Evolutionary conservation across 768 basidiomycete species (phyloP).

Genomic region (Mrakia blollopis): DNA sequence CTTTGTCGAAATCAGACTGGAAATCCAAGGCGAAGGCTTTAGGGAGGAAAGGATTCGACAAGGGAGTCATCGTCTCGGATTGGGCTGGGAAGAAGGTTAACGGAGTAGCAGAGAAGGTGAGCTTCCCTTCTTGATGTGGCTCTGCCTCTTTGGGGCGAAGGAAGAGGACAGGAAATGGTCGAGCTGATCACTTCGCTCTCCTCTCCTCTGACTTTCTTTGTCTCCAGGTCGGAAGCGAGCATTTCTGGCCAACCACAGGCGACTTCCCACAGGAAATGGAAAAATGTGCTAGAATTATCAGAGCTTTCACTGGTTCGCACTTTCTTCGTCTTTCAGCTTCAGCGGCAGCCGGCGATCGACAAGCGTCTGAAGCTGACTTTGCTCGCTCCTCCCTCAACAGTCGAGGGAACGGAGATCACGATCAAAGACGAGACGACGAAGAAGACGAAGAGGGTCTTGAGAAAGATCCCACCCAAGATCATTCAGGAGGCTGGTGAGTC

Average conservation of each 20-base stretch:
- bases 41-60: conserved; percentile 41
- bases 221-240: conserved; percentile 40
- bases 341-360: no score
- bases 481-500: conserved; percentile 3
- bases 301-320: conserved; percentile 41
- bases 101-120: conserved; percentile 40
- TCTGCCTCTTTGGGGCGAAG: neutral
- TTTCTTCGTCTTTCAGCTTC: neutral
- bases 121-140: no score
- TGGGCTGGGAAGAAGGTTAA: conserved; percentile 42
- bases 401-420: conserved; percentile 33
- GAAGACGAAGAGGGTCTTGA: conserved; percentile 39
- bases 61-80: conserved; percentile 39
- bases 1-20: conserved; percentile 32
- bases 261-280: conserved; percentile 42
- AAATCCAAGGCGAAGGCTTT: conserved; percentile 37
- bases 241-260: conserved; percentile 43
- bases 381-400: conserved; percentile 3
- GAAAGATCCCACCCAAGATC: conserved; percentile 43
- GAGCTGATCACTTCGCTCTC: no score
- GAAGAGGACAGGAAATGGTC: neutral
- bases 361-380: no score
- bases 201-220: neutral
- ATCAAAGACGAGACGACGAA: conserved; percentile 30
- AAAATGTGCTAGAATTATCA: conserved; percentile 42